phyloP scores from a whole-genome alignment of 257 asterid genomes.

The Plantago elongata region DNA sequence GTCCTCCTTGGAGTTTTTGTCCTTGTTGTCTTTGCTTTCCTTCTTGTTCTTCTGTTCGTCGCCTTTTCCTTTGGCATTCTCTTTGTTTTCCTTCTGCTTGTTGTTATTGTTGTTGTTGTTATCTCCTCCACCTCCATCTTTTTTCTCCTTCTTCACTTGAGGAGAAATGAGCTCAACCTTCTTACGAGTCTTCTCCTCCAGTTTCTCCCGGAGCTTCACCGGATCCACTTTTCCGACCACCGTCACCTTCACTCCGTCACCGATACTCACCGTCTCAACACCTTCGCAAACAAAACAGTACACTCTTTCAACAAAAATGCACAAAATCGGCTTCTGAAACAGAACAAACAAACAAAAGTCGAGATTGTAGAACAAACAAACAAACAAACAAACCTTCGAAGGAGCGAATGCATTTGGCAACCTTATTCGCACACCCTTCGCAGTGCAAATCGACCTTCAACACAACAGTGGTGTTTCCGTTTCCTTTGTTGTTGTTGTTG shows the following conservation, averaged over 20 bases:
- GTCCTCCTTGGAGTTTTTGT: slow-evolving; percentile 24
- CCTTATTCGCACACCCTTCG: slow-evolving; percentile 68
- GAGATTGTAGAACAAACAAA: neutral
- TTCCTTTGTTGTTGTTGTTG: slow-evolving; percentile 11
- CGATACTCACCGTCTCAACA: slow-evolving; percentile 47
- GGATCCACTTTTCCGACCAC: slow-evolving; percentile 67
- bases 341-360: neutral
- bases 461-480: slow-evolving; percentile 35
- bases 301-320: no score
- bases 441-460: slow-evolving; percentile 73
- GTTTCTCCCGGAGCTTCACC: slow-evolving; percentile 45
- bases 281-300: slow-evolving; percentile 20
- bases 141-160: slow-evolving; percentile 34
- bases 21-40: slow-evolving; percentile 23
- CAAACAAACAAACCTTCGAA: slow-evolving; percentile 55
- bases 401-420: slow-evolving; percentile 43
- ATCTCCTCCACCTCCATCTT: slow-evolving; percentile 29
- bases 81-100: slow-evolving; percentile 17
- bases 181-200: slow-evolving; percentile 53
- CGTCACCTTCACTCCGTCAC: slow-evolving; percentile 44
- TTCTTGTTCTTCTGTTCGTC: slow-evolving; percentile 25
- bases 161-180: slow-evolving; percentile 60
- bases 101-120: slow-evolving; percentile 28
- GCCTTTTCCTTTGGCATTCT: slow-evolving; percentile 21
- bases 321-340: neutral